Conservation (phyloP, 2,329 filamentous ascomycete genomes). For the Davidsoniella virescens region DNA sequence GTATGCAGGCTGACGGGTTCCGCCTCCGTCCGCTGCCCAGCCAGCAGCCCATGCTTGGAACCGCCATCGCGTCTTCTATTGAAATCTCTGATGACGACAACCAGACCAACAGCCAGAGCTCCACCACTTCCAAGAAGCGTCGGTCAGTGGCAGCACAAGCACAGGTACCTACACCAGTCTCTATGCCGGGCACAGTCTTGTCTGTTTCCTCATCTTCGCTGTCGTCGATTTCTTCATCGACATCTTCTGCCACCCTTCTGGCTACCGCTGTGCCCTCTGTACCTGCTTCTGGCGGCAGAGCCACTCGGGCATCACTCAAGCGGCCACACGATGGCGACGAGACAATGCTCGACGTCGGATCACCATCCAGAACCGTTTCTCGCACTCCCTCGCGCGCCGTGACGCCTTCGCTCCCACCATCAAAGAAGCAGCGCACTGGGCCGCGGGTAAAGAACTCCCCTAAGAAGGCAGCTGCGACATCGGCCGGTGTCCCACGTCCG, state of each 20-base stretch:
- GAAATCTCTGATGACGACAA: slow-evolving; percentile 3
- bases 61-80: neutral
- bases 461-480: slow-evolving; percentile 56
- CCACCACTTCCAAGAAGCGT: slow-evolving; percentile 4
- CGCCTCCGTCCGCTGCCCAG: slow-evolving; percentile 8
- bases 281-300: neutral
- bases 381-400: slow-evolving; percentile 40
- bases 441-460: slow-evolving; percentile 57
- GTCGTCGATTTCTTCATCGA: slow-evolving; percentile 1
- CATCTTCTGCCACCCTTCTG: neutral
- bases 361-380: slow-evolving; percentile 34
- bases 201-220: neutral
- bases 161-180: no score
- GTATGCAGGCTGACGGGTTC: neutral
- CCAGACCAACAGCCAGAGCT: neutral
- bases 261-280: neutral
- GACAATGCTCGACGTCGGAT: slow-evolving; percentile 24
- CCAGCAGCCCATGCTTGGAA: slow-evolving; percentile 1
- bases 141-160: neutral
- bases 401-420: slow-evolving; percentile 39
- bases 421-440: slow-evolving; percentile 44
- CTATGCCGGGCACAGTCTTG: neutral
- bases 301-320: slow-evolving; percentile 30
- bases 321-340: slow-evolving; percentile 39
- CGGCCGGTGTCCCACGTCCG: slow-evolving; percentile 50